Conservation (phyloP, 192 early-diverging fungal species). For the Entomortierella beljakovae region DNA sequence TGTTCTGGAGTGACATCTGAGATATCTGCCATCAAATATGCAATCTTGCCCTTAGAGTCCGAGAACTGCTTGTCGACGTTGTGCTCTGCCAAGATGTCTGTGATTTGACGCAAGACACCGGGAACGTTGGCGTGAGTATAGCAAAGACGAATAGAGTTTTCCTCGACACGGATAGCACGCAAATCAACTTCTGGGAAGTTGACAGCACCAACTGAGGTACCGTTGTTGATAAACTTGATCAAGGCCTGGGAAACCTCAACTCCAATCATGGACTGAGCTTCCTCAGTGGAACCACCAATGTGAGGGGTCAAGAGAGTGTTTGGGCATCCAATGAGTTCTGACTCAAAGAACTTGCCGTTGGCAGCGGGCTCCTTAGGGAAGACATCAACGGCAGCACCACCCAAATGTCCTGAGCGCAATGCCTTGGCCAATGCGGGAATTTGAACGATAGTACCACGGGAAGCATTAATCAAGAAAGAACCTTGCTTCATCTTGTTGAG, state of each 20-base stretch:
- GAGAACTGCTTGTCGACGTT: conserved; percentile 99
- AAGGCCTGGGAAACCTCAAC: conserved; percentile 91
- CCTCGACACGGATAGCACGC: conserved; percentile 78
- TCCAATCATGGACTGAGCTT: conserved; percentile 98
- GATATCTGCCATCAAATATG: conserved; percentile 98
- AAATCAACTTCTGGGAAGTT: conserved; percentile 98
- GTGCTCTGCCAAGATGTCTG: conserved; percentile 92
- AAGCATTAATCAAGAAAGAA: conserved; percentile 94
- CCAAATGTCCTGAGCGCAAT: conserved; percentile 87
- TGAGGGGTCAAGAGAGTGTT: conserved; percentile 98
- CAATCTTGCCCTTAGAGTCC: conserved; percentile 93
- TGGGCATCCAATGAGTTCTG: conserved; percentile 82
- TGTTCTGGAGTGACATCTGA: conserved; percentile 78
- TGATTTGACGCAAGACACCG: conserved; percentile 72
- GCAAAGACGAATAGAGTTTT: conserved; percentile 86
- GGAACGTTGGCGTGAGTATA: conserved; percentile 83
- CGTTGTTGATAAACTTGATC: conserved; percentile 88
- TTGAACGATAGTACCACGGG: conserved; percentile 95
- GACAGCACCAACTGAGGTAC: conserved; percentile 91
- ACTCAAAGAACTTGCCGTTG: conserved; percentile 79
- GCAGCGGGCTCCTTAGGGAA: conserved; percentile 94
- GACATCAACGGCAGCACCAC: conserved; percentile 96
- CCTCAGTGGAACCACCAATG: conserved; percentile 99
- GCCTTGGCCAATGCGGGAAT: conserved; percentile 89
- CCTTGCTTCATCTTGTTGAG: conserved; percentile 92